Conservation (phyloP, 75 land plant genomes). For the Pinus tabuliformis region DNA sequence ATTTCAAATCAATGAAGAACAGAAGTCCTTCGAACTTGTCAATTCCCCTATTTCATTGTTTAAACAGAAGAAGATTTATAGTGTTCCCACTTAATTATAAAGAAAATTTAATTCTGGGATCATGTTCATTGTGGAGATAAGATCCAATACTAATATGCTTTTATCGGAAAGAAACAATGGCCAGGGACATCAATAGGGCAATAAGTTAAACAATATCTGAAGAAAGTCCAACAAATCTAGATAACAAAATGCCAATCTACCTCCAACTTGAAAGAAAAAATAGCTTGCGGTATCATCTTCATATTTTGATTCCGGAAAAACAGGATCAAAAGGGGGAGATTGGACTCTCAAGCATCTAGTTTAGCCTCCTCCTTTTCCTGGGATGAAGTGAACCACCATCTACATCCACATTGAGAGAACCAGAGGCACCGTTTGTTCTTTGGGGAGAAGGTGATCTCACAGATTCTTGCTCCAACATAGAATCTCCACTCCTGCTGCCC, state of each 20-base stretch:
- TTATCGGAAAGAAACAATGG: neutral
- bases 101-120: neutral
- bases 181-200: neutral
- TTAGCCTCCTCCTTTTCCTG: conserved; percentile 8
- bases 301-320: neutral
- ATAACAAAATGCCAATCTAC: conserved; percentile 3
- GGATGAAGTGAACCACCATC: neutral
- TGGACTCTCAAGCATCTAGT: neutral
- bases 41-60: neutral
- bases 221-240: neutral
- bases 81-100: neutral
- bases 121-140: neutral
- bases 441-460: conserved; percentile 7
- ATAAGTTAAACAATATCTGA: neutral
- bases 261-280: neutral
- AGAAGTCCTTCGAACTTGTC: neutral
- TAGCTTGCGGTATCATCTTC: neutral
- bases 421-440: neutral
- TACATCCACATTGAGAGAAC: neutral
- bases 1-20: neutral
- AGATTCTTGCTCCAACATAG: neutral
- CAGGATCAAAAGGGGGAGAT: neutral
- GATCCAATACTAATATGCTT: neutral
- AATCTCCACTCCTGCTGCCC: neutral
- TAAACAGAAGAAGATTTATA: neutral